Percentiles rank a stretch among this genome's conserved stretches.
Evolutionary conservation across 805 yeast species (phyloP).

Genomic region (Candida pini): DNA sequence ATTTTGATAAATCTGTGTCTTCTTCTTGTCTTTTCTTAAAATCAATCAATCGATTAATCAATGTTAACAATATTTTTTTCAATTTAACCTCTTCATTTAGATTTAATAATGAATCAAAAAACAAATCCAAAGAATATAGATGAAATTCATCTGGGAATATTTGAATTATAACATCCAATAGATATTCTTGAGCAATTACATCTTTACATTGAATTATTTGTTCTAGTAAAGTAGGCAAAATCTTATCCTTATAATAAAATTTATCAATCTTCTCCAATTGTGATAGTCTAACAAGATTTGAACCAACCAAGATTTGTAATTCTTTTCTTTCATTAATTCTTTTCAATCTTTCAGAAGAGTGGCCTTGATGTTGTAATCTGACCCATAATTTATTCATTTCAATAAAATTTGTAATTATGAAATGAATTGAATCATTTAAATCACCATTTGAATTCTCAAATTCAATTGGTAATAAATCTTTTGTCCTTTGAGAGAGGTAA

Average conservation of each 20-base stretch:
- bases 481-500: slow-evolving; percentile 79
- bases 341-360: slow-evolving; percentile 69
- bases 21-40: slow-evolving; percentile 39
- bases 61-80: slow-evolving; percentile 57
- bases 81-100: slow-evolving; percentile 69
- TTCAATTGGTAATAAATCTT: slow-evolving; percentile 49
- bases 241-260: slow-evolving; percentile 39
- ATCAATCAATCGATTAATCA: slow-evolving; percentile 65
- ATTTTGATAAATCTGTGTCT: slow-evolving; percentile 16
- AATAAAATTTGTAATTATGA: slow-evolving; percentile 78
- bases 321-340: slow-evolving; percentile 80
- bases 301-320: slow-evolving; percentile 85
- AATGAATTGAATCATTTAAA: slow-evolving; percentile 65
- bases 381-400: slow-evolving; percentile 99
- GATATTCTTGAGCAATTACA: slow-evolving; percentile 84
- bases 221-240: slow-evolving; percentile 77
- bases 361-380: slow-evolving; percentile 92
- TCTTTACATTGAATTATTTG: slow-evolving; percentile 93
- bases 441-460: slow-evolving; percentile 26
- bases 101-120: slow-evolving; percentile 59
- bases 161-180: slow-evolving; percentile 86
- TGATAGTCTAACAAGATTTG: slow-evolving; percentile 82
- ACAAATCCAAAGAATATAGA: slow-evolving; percentile 59
- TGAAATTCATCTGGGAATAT: slow-evolving; percentile 95
- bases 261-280: slow-evolving; percentile 75